Base-by-base conservation (phyloP, 768 basidiomycete species). In the Amanita pallidorosea region DNA sequence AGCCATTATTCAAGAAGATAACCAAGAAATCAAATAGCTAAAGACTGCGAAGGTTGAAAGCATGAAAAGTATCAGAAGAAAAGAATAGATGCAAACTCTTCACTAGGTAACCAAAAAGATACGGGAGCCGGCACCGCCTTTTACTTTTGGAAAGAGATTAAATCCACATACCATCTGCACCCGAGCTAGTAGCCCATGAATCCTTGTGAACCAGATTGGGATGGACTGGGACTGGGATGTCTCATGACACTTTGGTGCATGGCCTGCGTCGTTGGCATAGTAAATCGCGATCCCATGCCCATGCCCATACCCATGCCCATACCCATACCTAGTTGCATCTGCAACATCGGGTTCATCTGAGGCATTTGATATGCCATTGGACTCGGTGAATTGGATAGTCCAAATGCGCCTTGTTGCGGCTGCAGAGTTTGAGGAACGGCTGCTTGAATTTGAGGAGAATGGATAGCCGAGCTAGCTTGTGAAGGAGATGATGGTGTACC, bases 191-290 rank as follows among this genome's bases (percentile, higher is more conserved):
- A 53, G 2, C 55, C 33, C 33, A 51, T 37, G 20, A 45, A 51
- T 4, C 50, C 43, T 53, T 65, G 65, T 49, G 65, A 65, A 15
- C 63, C 67, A 2, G 61, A 58, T n/a, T 57, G 62, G 47, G 70
- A 61, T 9, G 80, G 81, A 12, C 70, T 75, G 12, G 86, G 84
- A 61, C 79, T 86, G 11, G 85, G 77, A 64, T 90, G 84, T 53
- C 88, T 78, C 85, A 90, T 83, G 51, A 89, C 84, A 56, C 85
- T 88, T 60, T 83, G 81, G 49, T 88, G 86, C 81, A 89, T 87
- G n/a, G 85, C 78, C 55, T 85, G 83, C 35, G 77, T 73, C 56
- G 81, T 76, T 13, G 71, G 67, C 43, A 73, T 75, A 22, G 72
- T 74, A 58, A 76, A 80, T 48, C 78, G 73, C 66, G 68, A 57